A percentile compares a stretch with the other conserved stretches of the same genome.
These are phyloP conservation scores for Evansstolkia leycettana DNA, from an alignment of 495 filamentous ascomycete species.

Conservation along the genomic window DNA sequence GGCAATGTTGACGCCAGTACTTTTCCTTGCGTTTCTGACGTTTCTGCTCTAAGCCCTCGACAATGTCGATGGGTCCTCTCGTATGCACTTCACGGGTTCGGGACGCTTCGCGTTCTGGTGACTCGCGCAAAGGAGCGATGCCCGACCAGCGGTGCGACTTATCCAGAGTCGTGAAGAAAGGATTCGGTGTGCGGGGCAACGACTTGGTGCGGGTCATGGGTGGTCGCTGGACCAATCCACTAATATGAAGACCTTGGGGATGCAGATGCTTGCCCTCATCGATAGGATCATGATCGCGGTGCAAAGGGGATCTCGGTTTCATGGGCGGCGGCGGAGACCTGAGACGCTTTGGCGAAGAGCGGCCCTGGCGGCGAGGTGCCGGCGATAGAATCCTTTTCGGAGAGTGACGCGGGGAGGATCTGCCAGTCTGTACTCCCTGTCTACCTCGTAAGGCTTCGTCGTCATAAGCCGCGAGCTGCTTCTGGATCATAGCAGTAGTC, in stretches of 20 bases:
- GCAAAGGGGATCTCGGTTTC: conserved; percentile 15
- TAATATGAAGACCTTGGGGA: conserved; percentile 34
- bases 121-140: conserved; percentile 18
- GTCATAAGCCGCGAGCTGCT: conserved; percentile 6
- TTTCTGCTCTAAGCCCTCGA: conserved; percentile 91
- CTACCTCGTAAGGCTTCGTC: conserved; percentile 28
- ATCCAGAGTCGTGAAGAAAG: conserved; percentile 42
- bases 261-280: conserved; percentile 16
- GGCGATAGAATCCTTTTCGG: conserved; percentile 41
- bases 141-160: conserved; percentile 25
- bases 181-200: conserved; percentile 57
- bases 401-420: conserved; percentile 23
- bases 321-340: conserved; percentile 45
- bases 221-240: conserved; percentile 49
- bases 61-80: conserved; percentile 88
- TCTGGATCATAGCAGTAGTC: conserved; percentile 11
- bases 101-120: conserved; percentile 24
- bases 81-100: conserved; percentile 40
- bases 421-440: conserved; percentile 13
- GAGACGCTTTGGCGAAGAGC: conserved; percentile 55
- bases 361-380: conserved; percentile 53
- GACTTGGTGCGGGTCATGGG: conserved; percentile 64
- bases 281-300: conserved; percentile 16
- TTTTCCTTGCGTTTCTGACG: conserved; percentile 84
- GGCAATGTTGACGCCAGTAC: conserved; percentile 72